Evolutionary conservation across 164 flowering plant species (phyloP), one percentile per base, ranked within the genome.

Genomic region (Annona cherimola): DNA sequence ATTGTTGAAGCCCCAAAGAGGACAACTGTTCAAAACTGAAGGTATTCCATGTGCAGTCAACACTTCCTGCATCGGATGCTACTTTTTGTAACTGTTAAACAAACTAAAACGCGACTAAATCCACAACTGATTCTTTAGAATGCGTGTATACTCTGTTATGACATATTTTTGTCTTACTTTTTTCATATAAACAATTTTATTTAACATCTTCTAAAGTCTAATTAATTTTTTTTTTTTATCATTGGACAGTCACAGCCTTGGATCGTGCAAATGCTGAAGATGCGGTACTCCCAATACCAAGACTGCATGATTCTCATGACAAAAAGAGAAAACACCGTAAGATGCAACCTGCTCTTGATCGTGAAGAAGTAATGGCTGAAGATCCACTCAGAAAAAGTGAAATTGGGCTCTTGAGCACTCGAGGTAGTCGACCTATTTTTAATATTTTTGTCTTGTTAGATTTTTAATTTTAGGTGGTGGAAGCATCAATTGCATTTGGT

Each of bases 241-340:
- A 54, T 75, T 69, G 45, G 46, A 71, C 91, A 92, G 99, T 89
- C 72, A 89, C 86, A 64, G 92, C 96, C 45, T 75, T 95, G 64
- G 97, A 90, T 77, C 93, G 98, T 71, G 86, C 98, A 70, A 87
- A 90, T 84, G 94, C 92, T 0, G 96, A 89, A 79, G 99, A 86
- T 73, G 97, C 98, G 11, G 63, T 85, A 60, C 86, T 87, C 77
- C 98, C 98, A 55, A 78, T 86, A 59, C 85, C 98, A 63, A 90
- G 75, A 79, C 45, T 89, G 46, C 68, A 83, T 73, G 84, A 87
- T 74, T 66, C 78, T 69, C 71, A 72, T 68, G 85, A 84, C 14
- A 80, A 77, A 64, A 81, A 76, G 61, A 67, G 68, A 77, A 78
- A 72, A 71, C 73, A 59, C 35, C 9, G 14, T 50, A 39, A 57